These are phyloP conservation scores for Botrytis elliptica DNA, from an alignment of 2,329 filamentous ascomycete species.

Conservation along the genomic window DNA sequence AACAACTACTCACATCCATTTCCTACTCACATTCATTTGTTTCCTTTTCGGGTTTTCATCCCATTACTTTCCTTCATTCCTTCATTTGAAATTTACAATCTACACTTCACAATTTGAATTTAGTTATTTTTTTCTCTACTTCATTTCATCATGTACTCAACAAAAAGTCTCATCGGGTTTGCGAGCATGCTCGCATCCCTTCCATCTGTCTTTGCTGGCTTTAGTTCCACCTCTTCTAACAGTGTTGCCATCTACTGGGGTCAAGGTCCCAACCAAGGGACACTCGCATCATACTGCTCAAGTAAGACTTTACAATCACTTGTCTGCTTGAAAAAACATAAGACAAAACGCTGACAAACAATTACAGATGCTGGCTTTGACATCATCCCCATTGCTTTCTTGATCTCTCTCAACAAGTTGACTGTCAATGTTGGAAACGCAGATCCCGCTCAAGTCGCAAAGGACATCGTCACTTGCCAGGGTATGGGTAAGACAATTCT, in stretches of 20 bases:
- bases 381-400: slow-evolving; percentile 17
- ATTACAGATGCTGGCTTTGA: slow-evolving; percentile 5
- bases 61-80: slow-evolving; percentile 21
- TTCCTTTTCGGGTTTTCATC: slow-evolving; percentile 18
- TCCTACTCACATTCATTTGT: slow-evolving; percentile 18
- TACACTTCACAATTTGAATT: background rate
- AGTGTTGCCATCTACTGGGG: slow-evolving; percentile 69
- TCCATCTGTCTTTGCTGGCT: slow-evolving; percentile 40
- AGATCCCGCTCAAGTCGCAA: slow-evolving; percentile 12
- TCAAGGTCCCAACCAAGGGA: slow-evolving; percentile 25
- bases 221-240: slow-evolving; percentile 44
- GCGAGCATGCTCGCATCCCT: slow-evolving; percentile 26
- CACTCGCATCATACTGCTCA: slow-evolving; percentile 22
- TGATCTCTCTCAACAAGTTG: slow-evolving; percentile 16
- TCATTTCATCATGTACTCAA: slow-evolving; percentile 22
- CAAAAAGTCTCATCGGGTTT: slow-evolving; percentile 16
- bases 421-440: slow-evolving; percentile 20
- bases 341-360: background rate
- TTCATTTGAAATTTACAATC: slow-evolving; percentile 10
- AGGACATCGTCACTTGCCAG: slow-evolving; percentile 22
- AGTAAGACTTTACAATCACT: background rate
- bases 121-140: slow-evolving; percentile 8
- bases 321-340: background rate
- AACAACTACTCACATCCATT: slow-evolving; percentile 22
- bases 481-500: slow-evolving; percentile 62